Base-by-base conservation (phyloP, 371 early-diverging fungal species). In the Rhizopus arrhizus region DNA sequence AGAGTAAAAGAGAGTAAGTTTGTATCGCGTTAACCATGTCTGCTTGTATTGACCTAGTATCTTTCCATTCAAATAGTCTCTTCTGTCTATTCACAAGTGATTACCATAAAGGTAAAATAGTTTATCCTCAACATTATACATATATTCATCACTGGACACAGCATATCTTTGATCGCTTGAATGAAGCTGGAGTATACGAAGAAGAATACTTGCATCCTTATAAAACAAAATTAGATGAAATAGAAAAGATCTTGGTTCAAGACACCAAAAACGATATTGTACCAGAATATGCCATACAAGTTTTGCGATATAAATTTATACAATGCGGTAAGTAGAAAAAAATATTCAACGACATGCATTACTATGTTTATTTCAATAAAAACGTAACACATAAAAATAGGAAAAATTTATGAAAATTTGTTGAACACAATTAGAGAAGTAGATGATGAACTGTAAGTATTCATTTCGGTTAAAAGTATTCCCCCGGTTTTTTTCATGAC, bases 11-110 rank as follows among this genome's bases (percentile, higher is more conserved):
- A 91, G 74, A 81, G 87, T 75, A 74, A 54, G 31, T 22, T 22
- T 22, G 10, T n/a, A 32, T 40, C 38, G 40, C 8, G 2, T 7
- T 7, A 40, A 40, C 8, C 54, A 9, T 12, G 13, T 10, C n/a
- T 56, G 6, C 16, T 46, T 52, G 6, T 31, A 15, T 33, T 28
- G 13, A 47, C 1, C 46, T 51, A 79, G 80, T 62, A 38, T 89
- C 90, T 22, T 90, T 22, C 22, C 43, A 15, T 41, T 28, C 22
- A 47, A 4, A 48, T 51, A 79, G 80, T 62, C 38, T 89, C 91
- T 22, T 90, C 92, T 31, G 88, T 89, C 0, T 90, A 90, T 74
- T 87, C 89, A 5, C 91, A 90, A 63, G 81, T 91, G 33, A 80
- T 89, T 3, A 87, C 92, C 2, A 88, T 91, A 61, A 86, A 89